A percentile compares a stretch with the other conserved stretches of the same genome.
These are phyloP conservation scores for Pistacia atlantica DNA, from an alignment of 345 rosid species.

Conservation along the genomic window DNA sequence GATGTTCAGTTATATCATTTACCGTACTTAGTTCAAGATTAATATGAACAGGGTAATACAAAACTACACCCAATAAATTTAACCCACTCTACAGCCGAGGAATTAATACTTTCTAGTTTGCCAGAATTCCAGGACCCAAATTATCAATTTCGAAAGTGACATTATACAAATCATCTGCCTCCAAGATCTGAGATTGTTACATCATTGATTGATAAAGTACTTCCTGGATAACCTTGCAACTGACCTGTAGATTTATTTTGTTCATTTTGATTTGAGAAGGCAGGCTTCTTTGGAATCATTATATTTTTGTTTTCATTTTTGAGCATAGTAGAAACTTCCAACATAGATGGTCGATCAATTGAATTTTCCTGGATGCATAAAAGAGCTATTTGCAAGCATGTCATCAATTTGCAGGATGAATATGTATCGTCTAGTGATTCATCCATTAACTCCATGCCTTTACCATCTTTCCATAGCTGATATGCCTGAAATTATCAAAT, in stretches of 20 bases:
- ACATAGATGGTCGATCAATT: no score
- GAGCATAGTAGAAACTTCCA: no score
- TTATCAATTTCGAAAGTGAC: no score
- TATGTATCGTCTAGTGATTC: not conserved
- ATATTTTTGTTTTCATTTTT: not conserved
- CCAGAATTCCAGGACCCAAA: no score
- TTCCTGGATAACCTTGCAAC: not conserved
- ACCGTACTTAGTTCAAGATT: no score
- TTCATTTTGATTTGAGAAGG: not conserved
- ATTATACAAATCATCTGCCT: not conserved
- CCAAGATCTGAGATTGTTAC: not conserved
- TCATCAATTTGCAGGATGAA: not conserved
- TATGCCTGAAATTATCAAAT: not conserved
- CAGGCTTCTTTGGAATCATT: not conserved
- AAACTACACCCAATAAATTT: no score
- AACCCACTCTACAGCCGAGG: no score
- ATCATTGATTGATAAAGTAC: not conserved
- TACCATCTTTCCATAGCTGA: not conserved
- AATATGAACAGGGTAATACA: no score
- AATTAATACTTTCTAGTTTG: no score
- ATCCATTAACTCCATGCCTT: constrained; percentile 10
- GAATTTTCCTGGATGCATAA: not conserved
- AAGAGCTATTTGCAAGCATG: not conserved
- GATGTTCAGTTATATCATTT: no score
- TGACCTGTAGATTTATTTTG: not conserved